Percentiles rank a stretch among this genome's conserved stretches.
Evolutionary conservation across 768 basidiomycete species (phyloP).

Genomic region (Tephrocybe sp.): DNA sequence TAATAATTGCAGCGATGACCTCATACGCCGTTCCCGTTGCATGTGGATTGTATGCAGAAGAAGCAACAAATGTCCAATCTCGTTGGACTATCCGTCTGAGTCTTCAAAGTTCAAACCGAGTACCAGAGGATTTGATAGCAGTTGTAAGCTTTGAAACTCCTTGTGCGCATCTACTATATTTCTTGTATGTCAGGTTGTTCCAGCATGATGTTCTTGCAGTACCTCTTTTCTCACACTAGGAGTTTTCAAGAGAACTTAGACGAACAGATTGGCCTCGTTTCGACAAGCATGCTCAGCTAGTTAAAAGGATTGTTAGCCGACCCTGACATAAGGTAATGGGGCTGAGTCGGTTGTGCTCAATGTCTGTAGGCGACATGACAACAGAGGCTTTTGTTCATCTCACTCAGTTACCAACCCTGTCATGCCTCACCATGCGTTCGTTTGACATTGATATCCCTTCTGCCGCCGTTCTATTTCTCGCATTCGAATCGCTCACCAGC

Average conservation of each 20-base stretch:
- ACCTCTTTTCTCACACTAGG: not conserved
- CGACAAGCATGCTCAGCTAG: not conserved
- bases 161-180: too few species aligned
- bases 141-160: too few species aligned
- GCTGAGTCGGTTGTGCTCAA: not conserved
- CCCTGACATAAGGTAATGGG: too few species aligned
- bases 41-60: too few species aligned
- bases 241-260: not conserved
- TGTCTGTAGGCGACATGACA: not conserved
- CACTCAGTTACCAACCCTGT: not conserved
- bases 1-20: too few species aligned
- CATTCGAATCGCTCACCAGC: not conserved
- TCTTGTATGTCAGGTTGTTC: too few species aligned
- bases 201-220: too few species aligned
- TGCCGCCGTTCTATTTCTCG: not conserved
- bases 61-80: too few species aligned
- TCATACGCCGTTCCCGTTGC: too few species aligned
- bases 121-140: too few species aligned
- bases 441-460: not conserved
- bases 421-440: not conserved
- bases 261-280: not conserved
- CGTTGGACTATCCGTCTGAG: too few species aligned
- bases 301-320: not conserved
- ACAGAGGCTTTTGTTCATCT: not conserved
- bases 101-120: too few species aligned